These are phyloP conservation scores for Pleurotus citrinopileatus DNA, from an alignment of 768 basidiomycete species.

Conservation along the genomic window DNA sequence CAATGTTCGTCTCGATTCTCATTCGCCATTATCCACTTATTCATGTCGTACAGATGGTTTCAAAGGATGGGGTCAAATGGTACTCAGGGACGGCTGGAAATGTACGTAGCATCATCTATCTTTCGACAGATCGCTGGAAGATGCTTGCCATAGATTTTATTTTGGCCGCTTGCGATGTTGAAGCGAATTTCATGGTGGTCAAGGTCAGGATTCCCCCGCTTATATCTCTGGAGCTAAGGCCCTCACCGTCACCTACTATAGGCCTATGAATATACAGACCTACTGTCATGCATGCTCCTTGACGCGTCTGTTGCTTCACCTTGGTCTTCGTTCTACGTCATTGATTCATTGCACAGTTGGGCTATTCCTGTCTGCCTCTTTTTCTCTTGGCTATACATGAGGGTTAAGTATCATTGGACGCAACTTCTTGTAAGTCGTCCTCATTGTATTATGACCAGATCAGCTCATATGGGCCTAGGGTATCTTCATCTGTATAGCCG, in stretches of 20 bases:
- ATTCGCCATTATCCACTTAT: not conserved
- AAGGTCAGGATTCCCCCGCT: slow-evolving; percentile 40
- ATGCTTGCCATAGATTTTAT: slow-evolving; percentile 54
- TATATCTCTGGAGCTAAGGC: not conserved
- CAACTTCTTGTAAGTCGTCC: slow-evolving; percentile 62
- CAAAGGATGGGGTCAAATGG: slow-evolving; percentile 76
- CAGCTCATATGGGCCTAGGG: slow-evolving; percentile 41
- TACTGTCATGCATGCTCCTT: slow-evolving; percentile 89
- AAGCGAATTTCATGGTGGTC: slow-evolving; percentile 85
- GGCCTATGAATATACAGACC: slow-evolving; percentile 85
- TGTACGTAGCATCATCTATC: slow-evolving; percentile 48
- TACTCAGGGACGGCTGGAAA: slow-evolving; percentile 82
- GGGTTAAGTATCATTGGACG: slow-evolving; percentile 78
- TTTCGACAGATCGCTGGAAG: not conserved
- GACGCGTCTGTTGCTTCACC: slow-evolving; percentile 58
- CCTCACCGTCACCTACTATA: slow-evolving; percentile 22
- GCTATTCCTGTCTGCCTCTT: slow-evolving; percentile 86
- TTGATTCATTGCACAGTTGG: slow-evolving; percentile 48
- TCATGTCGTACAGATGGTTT: slow-evolving; percentile 58
- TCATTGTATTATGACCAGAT: not conserved
- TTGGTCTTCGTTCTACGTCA: not conserved
- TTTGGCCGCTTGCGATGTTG: slow-evolving; percentile 79
- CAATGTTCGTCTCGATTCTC: slow-evolving; percentile 51
- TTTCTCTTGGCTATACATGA: slow-evolving; percentile 83
- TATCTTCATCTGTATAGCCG: slow-evolving; percentile 66